Percentiles rank a stretch among this genome's conserved stretches.
Evolutionary conservation across 805 yeast genomes (phyloP).

Genomic region (Candida piceae): DNA sequence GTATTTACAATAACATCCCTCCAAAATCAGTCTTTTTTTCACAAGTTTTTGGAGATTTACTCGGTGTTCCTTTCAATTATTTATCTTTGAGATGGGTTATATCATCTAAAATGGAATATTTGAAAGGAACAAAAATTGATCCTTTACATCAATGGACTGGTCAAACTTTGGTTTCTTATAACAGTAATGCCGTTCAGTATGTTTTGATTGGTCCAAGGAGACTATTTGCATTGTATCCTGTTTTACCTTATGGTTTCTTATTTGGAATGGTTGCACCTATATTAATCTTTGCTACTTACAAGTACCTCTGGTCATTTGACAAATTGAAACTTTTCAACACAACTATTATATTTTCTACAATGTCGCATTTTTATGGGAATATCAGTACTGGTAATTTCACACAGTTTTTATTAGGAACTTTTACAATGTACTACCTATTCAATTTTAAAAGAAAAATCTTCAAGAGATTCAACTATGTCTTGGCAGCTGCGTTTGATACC

Average conservation of each 20-base stretch:
- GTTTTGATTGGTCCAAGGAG: constrained; percentile 46
- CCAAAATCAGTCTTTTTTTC: constrained; percentile 47
- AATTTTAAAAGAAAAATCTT: constrained; percentile 36
- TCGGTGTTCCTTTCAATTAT: constrained; percentile 51
- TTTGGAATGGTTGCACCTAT: constrained; percentile 38
- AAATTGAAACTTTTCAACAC: constrained; percentile 37
- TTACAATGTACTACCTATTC: constrained; percentile 41
- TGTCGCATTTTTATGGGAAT: constrained; percentile 46
- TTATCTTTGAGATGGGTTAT: constrained; percentile 44
- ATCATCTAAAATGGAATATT: constrained; percentile 31
- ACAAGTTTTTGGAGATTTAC: constrained; percentile 46
- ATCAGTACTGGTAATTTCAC: constrained; percentile 45
- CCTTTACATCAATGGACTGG: constrained; percentile 52
- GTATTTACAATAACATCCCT: constrained; percentile 49
- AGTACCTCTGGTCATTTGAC: constrained; percentile 1
- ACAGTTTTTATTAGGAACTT: constrained; percentile 42
- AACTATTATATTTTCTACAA: constrained; percentile 43
- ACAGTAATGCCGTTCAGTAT: constrained; percentile 47
- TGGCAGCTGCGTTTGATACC: constrained; percentile 49
- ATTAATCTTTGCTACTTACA: constrained; percentile 21
- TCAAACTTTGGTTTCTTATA: constrained; percentile 35
- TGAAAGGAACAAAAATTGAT: constrained; percentile 28
- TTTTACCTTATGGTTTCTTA: constrained; percentile 40
- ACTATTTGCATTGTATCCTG: constrained; percentile 37
- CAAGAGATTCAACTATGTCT: constrained; percentile 40